Percentiles rank a stretch among this genome's conserved stretches.
Evolutionary conservation across 2,329 filamentous ascomycete genomes (phyloP).

Genomic region (Colletotrichum somersetense): DNA sequence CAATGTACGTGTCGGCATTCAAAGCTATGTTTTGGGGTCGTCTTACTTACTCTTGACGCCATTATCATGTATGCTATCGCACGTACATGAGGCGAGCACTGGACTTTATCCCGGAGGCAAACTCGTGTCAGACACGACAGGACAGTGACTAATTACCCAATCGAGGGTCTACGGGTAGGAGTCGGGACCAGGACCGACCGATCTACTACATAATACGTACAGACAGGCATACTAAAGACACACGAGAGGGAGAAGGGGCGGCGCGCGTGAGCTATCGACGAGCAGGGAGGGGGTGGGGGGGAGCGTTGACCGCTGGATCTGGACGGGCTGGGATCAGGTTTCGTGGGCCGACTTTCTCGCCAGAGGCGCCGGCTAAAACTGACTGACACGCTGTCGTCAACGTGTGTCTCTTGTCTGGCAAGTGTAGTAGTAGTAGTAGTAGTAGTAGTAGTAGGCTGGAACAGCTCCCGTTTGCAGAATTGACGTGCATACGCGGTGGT

Average conservation of each 20-base stretch:
- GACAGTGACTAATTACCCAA: neutral
- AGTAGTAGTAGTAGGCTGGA: constrained; percentile 7
- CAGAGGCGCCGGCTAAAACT: neutral
- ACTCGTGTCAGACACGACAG: neutral
- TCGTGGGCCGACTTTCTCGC: constrained; percentile 3
- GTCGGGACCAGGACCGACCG: constrained; percentile 19
- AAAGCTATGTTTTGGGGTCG: constrained; percentile 1
- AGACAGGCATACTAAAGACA: too few species aligned
- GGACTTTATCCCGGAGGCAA: neutral
- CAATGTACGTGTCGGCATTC: constrained; percentile 31
- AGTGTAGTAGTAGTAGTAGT: too few species aligned
- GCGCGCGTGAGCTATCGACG: constrained; percentile 39
- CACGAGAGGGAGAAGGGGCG: neutral
- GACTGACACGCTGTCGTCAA: neutral
- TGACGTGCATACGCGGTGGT: neutral
- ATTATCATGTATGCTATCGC: constrained; percentile 15
- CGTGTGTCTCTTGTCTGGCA: neutral
- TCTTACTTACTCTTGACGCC: neutral
- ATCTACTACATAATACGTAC: neutral
- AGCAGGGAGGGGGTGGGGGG: constrained; percentile 11
- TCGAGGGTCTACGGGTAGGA: neutral
- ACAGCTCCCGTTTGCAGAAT: constrained; percentile 33
- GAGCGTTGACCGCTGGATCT: constrained; percentile 22
- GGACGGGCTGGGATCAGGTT: constrained; percentile 11
- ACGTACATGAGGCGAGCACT: constrained; percentile 13